Conservation (phyloP, 108 stramenopile genomes). For the Cyclotella sp. region DNA sequence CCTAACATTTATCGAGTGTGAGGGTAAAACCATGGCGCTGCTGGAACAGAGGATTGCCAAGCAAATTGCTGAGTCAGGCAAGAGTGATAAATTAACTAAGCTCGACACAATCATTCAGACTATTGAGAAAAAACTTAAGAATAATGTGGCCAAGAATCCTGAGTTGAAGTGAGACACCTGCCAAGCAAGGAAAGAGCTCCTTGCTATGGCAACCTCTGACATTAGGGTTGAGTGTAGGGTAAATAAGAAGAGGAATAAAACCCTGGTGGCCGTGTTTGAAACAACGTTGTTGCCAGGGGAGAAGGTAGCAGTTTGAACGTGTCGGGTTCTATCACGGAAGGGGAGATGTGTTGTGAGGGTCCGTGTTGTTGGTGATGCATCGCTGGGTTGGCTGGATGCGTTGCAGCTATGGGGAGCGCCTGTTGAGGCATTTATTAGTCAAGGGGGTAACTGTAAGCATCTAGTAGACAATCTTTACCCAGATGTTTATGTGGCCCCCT, state of each 20-base stretch:
- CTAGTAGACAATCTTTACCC: no score
- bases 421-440: no score
- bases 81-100: background rate
- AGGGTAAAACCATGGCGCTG: background rate
- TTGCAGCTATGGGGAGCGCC: no score
- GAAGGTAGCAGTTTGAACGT: slow-evolving; percentile 16
- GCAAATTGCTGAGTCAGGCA: background rate
- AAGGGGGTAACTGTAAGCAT: no score
- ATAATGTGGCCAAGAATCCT: background rate
- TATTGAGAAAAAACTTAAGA: slow-evolving; percentile 9
- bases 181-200: background rate
- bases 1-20: slow-evolving; percentile 13
- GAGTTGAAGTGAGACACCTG: slow-evolving; percentile 8
- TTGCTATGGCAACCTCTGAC: background rate
- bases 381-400: no score
- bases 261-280: slow-evolving; percentile 3
- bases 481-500: no score
- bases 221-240: background rate
- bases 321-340: slow-evolving; percentile 6
- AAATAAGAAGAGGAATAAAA: slow-evolving; percentile 2
- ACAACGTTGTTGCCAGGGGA: slow-evolving; percentile 3
- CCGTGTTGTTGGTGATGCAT: background rate
- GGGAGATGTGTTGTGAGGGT: slow-evolving; percentile 10
- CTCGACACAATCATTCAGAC: background rate
- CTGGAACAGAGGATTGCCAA: background rate